Base-by-base conservation (phyloP, 352 stramenopile genomes). In the Blastocystis sp. region DNA sequence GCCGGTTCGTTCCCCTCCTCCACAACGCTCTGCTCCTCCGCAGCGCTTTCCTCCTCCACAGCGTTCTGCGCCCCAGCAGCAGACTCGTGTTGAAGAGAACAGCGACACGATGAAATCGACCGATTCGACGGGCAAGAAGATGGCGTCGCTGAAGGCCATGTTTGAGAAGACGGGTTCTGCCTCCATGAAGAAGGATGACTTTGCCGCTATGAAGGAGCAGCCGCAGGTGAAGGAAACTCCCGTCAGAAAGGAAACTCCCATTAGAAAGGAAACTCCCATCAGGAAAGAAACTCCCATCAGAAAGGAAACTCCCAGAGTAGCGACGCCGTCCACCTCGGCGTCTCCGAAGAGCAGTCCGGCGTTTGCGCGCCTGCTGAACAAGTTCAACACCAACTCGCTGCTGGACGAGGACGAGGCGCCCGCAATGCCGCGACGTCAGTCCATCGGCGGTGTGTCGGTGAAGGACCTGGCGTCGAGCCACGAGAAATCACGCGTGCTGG, bases 401-500 rank as follows among this genome's bases (percentile, higher is more conserved):
- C 19, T 21, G n/a, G 52, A 67, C 2, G 74, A 84, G 14, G 45
- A 41, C 19, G 28, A 52, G 5, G 48, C 45, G 40, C 74, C 56
- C 40, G 74, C 45, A 2, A 41, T 84, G 74, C 74, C 74, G 19
- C 74, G 74, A 38, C n/a, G 74, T 9, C 74, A 84, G 53, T 84
- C 74, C 4, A 19, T 84, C 21, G 74, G 74, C 19, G 74, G 74
- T 0, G 56, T 84, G 0, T 69, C 28, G 7, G 74, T 84, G 52
- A 19, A 38, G 17, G 74, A 84, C 38, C 61, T 84, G 1, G 74
- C 74, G 2, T 34, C 74, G 17, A 84, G 69, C 40, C 74, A 84
- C 60, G 74, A 84, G 74, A 67, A 69, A n/a, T 59, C 21, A 1
- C 21, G 52, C 40, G 23, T 38, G 21, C 28, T 69, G 52, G 48